phyloP scores from a whole-genome alignment of 148 eudicot genomes.

The Dysphania ambrosioides region DNA sequence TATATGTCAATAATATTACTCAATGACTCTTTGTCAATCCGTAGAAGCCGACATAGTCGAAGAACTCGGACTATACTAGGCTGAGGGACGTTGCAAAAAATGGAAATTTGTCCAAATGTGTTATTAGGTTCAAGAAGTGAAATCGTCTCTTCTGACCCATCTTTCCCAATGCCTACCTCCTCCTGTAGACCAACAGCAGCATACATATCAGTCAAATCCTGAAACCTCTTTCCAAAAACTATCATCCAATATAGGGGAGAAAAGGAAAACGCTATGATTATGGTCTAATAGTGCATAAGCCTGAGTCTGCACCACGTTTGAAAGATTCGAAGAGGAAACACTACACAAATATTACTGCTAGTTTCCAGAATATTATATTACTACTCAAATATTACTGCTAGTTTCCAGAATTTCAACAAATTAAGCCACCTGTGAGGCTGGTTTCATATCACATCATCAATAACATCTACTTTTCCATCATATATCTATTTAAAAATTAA shows the following conservation, averaged over 20 bases:
- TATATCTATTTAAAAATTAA: not conserved
- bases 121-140: slow-evolving; percentile 48
- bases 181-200: slow-evolving; percentile 44
- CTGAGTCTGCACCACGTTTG: not conserved
- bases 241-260: not conserved
- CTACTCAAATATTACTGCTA: no score
- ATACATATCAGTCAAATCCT: not conserved
- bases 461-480: not conserved
- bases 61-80: slow-evolving; percentile 75
- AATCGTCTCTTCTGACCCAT: slow-evolving; percentile 56
- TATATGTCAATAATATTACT: slow-evolving; percentile 74
- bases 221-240: not conserved
- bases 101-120: slow-evolving; percentile 78
- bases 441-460: not conserved
- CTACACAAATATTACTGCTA: not conserved
- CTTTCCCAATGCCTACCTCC: slow-evolving; percentile 56
- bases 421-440: not conserved
- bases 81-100: slow-evolving; percentile 88
- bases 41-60: slow-evolving; percentile 74
- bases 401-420: not conserved
- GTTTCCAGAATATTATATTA: not conserved
- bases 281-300: no score
- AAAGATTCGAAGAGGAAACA: not conserved
- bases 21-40: slow-evolving; percentile 84
- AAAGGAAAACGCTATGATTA: not conserved